These are phyloP conservation scores for Anethum foeniculum DNA, from an alignment of 140 eudicot species.

Conservation along the genomic window DNA sequence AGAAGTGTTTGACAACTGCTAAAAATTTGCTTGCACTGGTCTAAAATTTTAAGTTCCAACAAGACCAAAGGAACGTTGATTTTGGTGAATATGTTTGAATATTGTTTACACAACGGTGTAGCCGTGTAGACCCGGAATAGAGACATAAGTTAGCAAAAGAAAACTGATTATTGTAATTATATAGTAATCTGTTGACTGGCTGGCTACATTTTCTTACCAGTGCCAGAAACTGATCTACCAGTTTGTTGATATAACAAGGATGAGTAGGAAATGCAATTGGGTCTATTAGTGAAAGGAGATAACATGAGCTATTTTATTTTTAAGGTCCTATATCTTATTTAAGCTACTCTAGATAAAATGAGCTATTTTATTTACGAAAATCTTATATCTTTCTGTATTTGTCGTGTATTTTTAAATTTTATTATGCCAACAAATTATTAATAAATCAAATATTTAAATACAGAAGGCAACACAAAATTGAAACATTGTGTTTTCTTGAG, in stretches of 20 bases:
- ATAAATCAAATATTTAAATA: too few relatives aligned
- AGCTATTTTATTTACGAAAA: too few relatives aligned
- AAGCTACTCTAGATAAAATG: too few relatives aligned
- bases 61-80: background rate
- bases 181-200: background rate
- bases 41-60: background rate
- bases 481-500: too few relatives aligned
- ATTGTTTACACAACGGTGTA: background rate
- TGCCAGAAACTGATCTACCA: background rate
- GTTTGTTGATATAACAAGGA: background rate
- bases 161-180: background rate
- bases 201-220: background rate
- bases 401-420: too few relatives aligned
- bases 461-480: background rate
- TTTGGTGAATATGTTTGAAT: background rate
- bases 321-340: background rate
- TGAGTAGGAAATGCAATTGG: background rate
- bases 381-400: too few relatives aligned
- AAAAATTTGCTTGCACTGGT: background rate
- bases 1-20: background rate
- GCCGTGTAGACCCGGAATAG: background rate
- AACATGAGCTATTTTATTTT: too few relatives aligned
- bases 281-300: background rate
- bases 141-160: background rate
- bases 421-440: background rate